Evolutionary conservation across 2,329 filamentous ascomycete species (phyloP), one percentile per base, ranked within the genome.

Genomic region (Botrytis byssoidea): DNA sequence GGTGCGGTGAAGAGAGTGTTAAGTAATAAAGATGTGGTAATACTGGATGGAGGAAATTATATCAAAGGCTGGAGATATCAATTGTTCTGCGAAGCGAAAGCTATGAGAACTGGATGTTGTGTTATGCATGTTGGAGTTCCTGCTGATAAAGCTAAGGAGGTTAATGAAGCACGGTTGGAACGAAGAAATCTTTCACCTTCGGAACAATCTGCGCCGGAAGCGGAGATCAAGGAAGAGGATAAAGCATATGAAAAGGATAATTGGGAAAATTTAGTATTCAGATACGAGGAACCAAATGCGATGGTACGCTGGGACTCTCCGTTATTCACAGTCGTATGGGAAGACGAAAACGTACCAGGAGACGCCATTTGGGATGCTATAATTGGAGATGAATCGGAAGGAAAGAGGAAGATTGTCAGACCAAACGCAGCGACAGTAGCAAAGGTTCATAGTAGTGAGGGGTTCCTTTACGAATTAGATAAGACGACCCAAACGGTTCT

Each of bases 21-120:
- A 44, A 90, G 88, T 74, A 88, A 90, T 73, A 89, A 89, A 79
- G 91, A 93, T 79, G 90, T 97, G 74, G 92, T 96, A 70, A 89
- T 97, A 65, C 88, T 94, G 25, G 93, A 97, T 81, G 90, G 91
- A 1, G 84, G 93, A 74, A 96, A 96, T 83, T 97, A 96, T 83
- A 97, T 97, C 84, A 96, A 96, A 82, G 93, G 93, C 55, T 96
- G 93, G 88, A 87, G 93, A 67, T 97, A 97, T 81, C 93, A 97
- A 85, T 85, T 97, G 35, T 92, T 91, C 82, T 95, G 93, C 84
- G 93, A 96, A 83, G 90, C 93, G 55, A 96, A 96, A 83, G 93
- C 93, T 66, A 84, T 93, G 71, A 85, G 90, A 76, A 96, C 93
- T 5, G 89, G 92, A 4, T 92, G 88, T 82, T 94, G 92, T 79